Evolutionary conservation across 208 protist genomes (phyloP).

Genomic region (Leishmania martiniquensis): DNA sequence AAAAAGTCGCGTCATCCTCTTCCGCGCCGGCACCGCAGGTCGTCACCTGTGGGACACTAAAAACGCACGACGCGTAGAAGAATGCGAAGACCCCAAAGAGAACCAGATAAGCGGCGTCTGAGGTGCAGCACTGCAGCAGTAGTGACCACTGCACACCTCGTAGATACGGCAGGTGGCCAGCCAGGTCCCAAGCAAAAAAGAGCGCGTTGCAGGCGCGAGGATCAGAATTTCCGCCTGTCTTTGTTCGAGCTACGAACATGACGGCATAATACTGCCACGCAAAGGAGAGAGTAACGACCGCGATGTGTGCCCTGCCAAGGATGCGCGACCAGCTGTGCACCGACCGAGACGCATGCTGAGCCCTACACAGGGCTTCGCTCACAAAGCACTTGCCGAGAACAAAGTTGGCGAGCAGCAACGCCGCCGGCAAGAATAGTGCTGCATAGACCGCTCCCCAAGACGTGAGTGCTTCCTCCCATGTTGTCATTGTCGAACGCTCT

Average conservation of each 20-base stretch:
- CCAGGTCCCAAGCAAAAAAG: slow-evolving; percentile 38
- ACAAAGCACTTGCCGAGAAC: slow-evolving; percentile 69
- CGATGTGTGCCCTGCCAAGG: slow-evolving; percentile 37
- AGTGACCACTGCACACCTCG: neutral
- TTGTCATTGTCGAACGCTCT: neutral
- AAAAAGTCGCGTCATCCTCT: neutral
- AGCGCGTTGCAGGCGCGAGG: slow-evolving; percentile 32
- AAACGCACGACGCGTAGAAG: slow-evolving; percentile 44
- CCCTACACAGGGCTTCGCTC: slow-evolving; percentile 39
- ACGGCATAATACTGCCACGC: slow-evolving; percentile 65
- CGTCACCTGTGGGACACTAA: slow-evolving; percentile 46
- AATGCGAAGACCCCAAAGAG: slow-evolving; percentile 34
- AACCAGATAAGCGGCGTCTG: slow-evolving; percentile 37
- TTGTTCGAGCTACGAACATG: slow-evolving; percentile 40
- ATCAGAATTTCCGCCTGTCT: slow-evolving; percentile 1
- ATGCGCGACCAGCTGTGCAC: slow-evolving; percentile 24
- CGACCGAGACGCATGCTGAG: slow-evolving; percentile 36
- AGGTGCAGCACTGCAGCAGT: slow-evolving; percentile 24
- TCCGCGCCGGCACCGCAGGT: slow-evolving; percentile 39
- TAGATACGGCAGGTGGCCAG: slow-evolving; percentile 31
- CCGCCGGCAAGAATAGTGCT: slow-evolving; percentile 43
- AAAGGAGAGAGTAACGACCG: slow-evolving; percentile 42
- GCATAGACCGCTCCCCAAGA: slow-evolving; percentile 67
- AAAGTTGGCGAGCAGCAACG: slow-evolving; percentile 66
- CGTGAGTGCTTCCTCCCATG: slow-evolving; percentile 36